phyloP scores from a whole-genome alignment of 352 stramenopile genomes.

The Phytophthora parvispora region DNA sequence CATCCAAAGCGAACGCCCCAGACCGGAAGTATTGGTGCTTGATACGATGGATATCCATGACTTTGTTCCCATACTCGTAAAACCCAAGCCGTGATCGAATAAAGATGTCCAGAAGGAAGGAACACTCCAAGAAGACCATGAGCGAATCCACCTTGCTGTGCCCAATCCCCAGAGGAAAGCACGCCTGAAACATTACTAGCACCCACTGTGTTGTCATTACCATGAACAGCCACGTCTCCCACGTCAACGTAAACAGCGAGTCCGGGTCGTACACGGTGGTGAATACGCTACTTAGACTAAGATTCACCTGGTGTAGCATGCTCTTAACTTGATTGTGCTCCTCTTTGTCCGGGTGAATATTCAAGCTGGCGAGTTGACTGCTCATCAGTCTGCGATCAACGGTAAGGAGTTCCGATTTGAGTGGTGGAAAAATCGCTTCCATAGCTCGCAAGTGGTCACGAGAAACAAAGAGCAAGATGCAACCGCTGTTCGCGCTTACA shows the following conservation, averaged over 20 bases:
- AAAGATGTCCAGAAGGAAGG: background rate
- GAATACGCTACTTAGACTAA: background rate
- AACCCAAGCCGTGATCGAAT: background rate
- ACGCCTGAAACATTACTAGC: background rate
- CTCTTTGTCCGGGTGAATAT: background rate
- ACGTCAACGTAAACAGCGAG: background rate
- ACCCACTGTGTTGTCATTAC: slow-evolving; percentile 1
- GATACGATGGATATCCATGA: background rate
- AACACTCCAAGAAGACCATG: background rate
- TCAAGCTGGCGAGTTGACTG: background rate
- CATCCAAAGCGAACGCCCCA: background rate
- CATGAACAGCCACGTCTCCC: slow-evolving; percentile 1
- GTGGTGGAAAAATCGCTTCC: background rate
- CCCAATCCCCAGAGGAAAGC: background rate
- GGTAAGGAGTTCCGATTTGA: background rate
- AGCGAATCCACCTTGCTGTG: background rate
- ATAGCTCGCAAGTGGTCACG: background rate
- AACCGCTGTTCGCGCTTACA: slow-evolving; percentile 19
- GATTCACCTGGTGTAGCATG: background rate
- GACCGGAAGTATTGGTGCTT: background rate
- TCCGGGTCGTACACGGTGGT: background rate
- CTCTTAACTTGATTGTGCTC: background rate
- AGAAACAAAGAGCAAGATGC: background rate
- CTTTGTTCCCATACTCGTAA: slow-evolving; percentile 3
- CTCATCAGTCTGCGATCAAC: background rate